A percentile compares a stretch with the other conserved stretches of the same genome.
phyloP scores from a whole-genome alignment of 352 stramenopile genomes.

The Phytophthora ramorum region DNA sequence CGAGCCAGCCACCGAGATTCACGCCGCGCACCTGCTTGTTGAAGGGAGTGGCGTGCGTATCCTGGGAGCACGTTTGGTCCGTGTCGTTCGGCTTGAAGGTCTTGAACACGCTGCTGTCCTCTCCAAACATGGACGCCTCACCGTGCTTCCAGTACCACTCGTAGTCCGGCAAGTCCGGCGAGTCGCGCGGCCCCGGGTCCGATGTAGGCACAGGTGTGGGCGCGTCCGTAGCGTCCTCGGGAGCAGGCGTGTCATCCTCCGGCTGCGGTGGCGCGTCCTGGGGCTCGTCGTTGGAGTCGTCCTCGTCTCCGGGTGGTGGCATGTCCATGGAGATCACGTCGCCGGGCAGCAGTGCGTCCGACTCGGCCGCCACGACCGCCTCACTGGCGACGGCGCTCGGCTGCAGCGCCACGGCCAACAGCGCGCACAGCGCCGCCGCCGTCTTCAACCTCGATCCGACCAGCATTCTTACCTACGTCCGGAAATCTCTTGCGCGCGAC shows the following conservation, averaged over 20 bases:
- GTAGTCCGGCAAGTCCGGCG: conserved; percentile 32
- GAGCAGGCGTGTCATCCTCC: background rate
- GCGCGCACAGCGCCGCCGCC: conserved; percentile 23
- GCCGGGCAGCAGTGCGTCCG: background rate
- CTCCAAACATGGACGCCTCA: conserved; percentile 56
- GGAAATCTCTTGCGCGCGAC: conserved; percentile 14
- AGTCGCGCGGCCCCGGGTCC: conserved; percentile 27
- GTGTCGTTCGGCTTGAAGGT: conserved; percentile 72
- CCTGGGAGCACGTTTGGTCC: conserved; percentile 70
- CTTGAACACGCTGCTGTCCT: conserved; percentile 58
- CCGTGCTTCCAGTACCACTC: conserved; percentile 80
- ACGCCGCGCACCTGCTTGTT: conserved; percentile 83
- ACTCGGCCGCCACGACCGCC: background rate
- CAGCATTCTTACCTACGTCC: conserved; percentile 25
- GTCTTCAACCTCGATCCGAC: conserved; percentile 27
- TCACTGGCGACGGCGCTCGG: conserved; percentile 8
- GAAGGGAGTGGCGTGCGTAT: conserved; percentile 61
- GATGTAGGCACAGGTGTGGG: conserved; percentile 2
- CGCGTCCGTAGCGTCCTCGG: conserved; percentile 8
- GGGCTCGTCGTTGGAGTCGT: conserved; percentile 21
- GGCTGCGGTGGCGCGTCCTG: conserved; percentile 1
- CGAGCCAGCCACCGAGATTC: conserved; percentile 96
- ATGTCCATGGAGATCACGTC: conserved; percentile 17
- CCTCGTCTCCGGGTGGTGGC: conserved; percentile 10
- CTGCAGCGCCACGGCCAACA: conserved; percentile 32